Conservation (phyloP, 768 basidiomycete species). For the Glaciozyma antarctica region DNA sequence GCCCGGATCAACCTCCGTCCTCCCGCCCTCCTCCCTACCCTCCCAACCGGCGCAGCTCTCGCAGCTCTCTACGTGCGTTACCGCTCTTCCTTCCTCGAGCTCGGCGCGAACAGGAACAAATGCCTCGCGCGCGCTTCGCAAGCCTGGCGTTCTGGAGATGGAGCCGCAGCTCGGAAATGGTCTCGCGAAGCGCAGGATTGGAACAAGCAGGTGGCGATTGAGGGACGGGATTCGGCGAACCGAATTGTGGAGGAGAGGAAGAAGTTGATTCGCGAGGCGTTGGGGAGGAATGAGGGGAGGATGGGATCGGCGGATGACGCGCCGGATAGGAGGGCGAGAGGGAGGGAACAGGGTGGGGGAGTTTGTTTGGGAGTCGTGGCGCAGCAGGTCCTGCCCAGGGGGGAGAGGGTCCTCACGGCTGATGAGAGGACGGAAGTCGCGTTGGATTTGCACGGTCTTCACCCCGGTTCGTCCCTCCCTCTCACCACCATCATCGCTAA, state of each 20-base stretch:
- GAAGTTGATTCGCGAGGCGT: slow-evolving; percentile 61
- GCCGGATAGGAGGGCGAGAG: slow-evolving; percentile 62
- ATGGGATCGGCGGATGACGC: slow-evolving; percentile 59
- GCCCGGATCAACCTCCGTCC: slow-evolving; percentile 74
- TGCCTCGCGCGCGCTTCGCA: slow-evolving; percentile 91
- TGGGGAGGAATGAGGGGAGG: slow-evolving; percentile 59
- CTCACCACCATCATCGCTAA: too few species aligned
- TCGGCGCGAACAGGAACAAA: slow-evolving; percentile 87
- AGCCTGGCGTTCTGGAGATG: slow-evolving; percentile 90
- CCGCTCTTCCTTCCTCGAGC: slow-evolving; percentile 74
- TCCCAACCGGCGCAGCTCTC: slow-evolving; percentile 72
- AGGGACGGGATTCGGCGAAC: slow-evolving; percentile 76
- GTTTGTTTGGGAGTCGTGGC: slow-evolving; percentile 74
- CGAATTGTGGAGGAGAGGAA: slow-evolving; percentile 75
- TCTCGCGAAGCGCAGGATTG: slow-evolving; percentile 86
- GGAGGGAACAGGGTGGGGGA: slow-evolving; percentile 69
- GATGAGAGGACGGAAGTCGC: slow-evolving; percentile 83
- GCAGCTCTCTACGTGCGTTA: slow-evolving; percentile 80
- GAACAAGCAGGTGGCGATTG: slow-evolving; percentile 78
- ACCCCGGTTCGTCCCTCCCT: slow-evolving; percentile 44
- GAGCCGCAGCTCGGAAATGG: slow-evolving; percentile 89
- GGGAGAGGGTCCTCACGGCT: slow-evolving; percentile 49
- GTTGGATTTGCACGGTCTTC: slow-evolving; percentile 72
- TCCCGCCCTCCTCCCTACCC: slow-evolving; percentile 73
- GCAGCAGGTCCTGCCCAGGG: slow-evolving; percentile 42